These are phyloP conservation scores for Penicillium sp. DNA, from an alignment of 2,329 filamentous ascomycete species.

Conservation along the genomic window DNA sequence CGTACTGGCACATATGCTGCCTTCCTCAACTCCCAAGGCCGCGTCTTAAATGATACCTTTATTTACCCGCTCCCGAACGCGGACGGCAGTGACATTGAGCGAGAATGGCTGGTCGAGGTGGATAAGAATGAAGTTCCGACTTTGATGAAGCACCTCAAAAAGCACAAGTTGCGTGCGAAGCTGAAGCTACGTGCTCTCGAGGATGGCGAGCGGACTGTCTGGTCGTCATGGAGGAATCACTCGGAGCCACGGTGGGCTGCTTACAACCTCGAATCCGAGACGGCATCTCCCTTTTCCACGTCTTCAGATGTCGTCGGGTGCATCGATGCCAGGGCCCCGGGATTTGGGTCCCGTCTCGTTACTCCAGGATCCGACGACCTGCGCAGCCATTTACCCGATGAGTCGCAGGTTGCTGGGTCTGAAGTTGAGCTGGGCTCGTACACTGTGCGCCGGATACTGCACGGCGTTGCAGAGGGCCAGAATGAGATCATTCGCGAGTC, in stretches of 20 bases:
- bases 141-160: conserved; percentile 73
- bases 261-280: conserved; percentile 43
- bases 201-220: conserved; percentile 67
- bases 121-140: conserved; percentile 67
- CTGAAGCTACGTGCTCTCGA: conserved; percentile 70
- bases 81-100: conserved; percentile 32
- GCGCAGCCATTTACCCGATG: conserved; percentile 37
- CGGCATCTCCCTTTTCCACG: conserved; percentile 35
- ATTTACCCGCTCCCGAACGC: conserved; percentile 67
- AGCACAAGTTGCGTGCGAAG: conserved; percentile 84
- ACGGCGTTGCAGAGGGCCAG: conserved; percentile 84
- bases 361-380: conserved; percentile 43
- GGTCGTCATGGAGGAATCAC: conserved; percentile 72
- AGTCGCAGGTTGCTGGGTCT: conserved; percentile 48
- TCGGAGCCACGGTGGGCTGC: conserved; percentile 42
- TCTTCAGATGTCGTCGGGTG: conserved; percentile 39
- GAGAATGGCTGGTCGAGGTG: conserved; percentile 76
- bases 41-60: conserved; percentile 87
- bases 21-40: conserved; percentile 83
- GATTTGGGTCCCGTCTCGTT: conserved; percentile 45
- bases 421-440: conserved; percentile 65
- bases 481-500: conserved; percentile 71
- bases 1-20: conserved; percentile 71
- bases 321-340: conserved; percentile 46
- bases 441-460: conserved; percentile 73